phyloP scores from a whole-genome alignment of 805 yeast genomes.

The Vanderwaltozyma verrucispora region DNA sequence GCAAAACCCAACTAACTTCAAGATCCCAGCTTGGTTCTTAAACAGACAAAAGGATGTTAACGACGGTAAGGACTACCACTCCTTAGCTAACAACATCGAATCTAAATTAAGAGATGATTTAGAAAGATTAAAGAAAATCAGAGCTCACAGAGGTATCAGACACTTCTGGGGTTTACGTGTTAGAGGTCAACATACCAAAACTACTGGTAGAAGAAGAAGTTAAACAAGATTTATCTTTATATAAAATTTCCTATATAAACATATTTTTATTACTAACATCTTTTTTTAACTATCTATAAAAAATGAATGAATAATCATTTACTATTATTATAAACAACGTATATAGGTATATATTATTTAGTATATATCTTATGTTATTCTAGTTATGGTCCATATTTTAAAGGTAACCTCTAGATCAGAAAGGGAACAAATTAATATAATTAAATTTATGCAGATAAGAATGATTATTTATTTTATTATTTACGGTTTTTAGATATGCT shows the following conservation, averaged over 20 bases:
- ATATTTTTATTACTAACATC: neutral
- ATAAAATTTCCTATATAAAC: neutral
- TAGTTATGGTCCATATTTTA: no score
- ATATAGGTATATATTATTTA: no score
- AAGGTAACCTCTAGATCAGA: no score
- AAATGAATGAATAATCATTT: constrained; percentile 5
- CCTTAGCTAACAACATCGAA: constrained; percentile 97
- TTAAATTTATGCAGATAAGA: no score
- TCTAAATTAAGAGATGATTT: constrained; percentile 99
- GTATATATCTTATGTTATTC: no score
- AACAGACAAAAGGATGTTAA: constrained; percentile 98
- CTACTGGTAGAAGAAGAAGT: constrained; percentile 89
- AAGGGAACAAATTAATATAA: no score
- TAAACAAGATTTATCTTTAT: constrained; percentile 10
- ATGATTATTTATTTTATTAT: no score
- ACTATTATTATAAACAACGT: neutral
- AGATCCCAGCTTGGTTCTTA: constrained; percentile 99
- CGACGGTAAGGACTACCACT: constrained; percentile 99
- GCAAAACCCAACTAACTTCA: constrained; percentile 99
- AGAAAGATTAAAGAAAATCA: constrained; percentile 99
- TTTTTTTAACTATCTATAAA: constrained; percentile 3
- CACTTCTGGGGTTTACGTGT: constrained; percentile 99
- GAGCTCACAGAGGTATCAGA: constrained; percentile 99
- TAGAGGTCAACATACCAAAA: constrained; percentile 99
- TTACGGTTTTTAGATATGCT: no score